These are phyloP conservation scores for Asclepias syriaca DNA, from an alignment of 257 asterid species.

Conservation along the genomic window DNA sequence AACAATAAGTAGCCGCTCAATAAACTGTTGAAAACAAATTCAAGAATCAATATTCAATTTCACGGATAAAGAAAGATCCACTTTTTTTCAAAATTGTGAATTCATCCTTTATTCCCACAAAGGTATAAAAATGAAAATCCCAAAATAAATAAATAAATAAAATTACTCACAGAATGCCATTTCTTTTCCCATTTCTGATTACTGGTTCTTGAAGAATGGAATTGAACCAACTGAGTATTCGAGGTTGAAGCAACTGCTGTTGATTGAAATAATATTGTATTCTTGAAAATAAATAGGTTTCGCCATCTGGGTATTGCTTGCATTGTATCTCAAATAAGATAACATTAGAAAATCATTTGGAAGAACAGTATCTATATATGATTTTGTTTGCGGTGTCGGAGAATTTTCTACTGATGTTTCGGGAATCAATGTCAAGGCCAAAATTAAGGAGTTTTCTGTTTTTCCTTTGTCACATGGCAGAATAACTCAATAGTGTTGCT, in stretches of 20 bases:
- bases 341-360: neutral
- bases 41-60: neutral
- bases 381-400: too few relatives aligned
- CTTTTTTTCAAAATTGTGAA: neutral
- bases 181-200: constrained; percentile 50
- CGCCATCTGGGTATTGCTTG: constrained; percentile 62
- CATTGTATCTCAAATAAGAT: constrained; percentile 24
- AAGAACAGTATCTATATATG: neutral
- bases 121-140: neutral
- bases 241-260: constrained; percentile 24
- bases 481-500: too few relatives aligned
- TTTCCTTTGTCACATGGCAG: too few relatives aligned
- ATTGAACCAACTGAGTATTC: constrained; percentile 32
- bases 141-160: neutral
- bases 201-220: constrained; percentile 45
- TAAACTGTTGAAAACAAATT: neutral
- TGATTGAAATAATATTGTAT: constrained; percentile 33
- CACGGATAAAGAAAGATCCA: neutral
- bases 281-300: constrained; percentile 37
- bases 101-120: neutral
- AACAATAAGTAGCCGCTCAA: neutral
- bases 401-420: too few relatives aligned
- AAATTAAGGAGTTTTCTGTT: too few relatives aligned
- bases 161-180: constrained; percentile 42
- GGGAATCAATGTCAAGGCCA: too few relatives aligned